Base-by-base conservation (phyloP, 139 green algal genomes). In the Edaphochlamys debaryana region DNA sequence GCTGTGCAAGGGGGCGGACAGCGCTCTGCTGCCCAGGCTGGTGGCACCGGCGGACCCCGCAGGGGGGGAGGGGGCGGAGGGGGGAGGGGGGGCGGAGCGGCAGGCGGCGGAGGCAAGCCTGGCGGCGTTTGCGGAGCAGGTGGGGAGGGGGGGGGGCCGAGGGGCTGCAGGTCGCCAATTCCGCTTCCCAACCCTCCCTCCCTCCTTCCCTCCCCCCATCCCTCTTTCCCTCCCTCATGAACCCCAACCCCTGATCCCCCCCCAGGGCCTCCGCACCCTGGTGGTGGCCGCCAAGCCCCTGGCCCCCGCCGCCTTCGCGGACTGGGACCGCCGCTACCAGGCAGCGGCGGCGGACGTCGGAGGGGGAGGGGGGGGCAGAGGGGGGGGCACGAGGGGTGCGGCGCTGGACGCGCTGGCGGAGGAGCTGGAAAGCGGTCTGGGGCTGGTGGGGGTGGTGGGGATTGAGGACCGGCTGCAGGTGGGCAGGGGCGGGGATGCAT, bases 1-100 rank as follows among this genome's bases (percentile, higher is more conserved):
- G n/a, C 95, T 92, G 79, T 93, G 87, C 87, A 99, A 99, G 88
- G 96, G 96, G 11, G 94, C 94, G 4, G 94, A 98, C 87, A 92
- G 79, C 48, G 88, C 94, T 8, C 93, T 98, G 41, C 89, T 94
- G 69, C 81, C 23, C 17, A 48, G 81, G 1, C 81, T 90, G 30
- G 37, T n/a, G 37, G 70, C 37, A 48, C 68, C 40, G n/a, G 58
- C 17, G 13, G 41, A 62, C n/a, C n/a, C n/a, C n/a, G n/a, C n/a
- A 45, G 7, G 17, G 58, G 32, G 19, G 71, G 7, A 20, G 71
- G 29, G 27, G 41, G 15, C 27, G 29, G 67, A 11, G 37, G 29
- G 48, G n/a, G 19, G 48, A 3, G 22, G 56, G 23, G 56, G 56
- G 25, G 23, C 40, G 48, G 22, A 13, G 42, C 27, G 22, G 45